Evolutionary conservation across 371 early-diverging fungal genomes (phyloP).

Genomic region (Homolaphlyctis polyrhiza): DNA sequence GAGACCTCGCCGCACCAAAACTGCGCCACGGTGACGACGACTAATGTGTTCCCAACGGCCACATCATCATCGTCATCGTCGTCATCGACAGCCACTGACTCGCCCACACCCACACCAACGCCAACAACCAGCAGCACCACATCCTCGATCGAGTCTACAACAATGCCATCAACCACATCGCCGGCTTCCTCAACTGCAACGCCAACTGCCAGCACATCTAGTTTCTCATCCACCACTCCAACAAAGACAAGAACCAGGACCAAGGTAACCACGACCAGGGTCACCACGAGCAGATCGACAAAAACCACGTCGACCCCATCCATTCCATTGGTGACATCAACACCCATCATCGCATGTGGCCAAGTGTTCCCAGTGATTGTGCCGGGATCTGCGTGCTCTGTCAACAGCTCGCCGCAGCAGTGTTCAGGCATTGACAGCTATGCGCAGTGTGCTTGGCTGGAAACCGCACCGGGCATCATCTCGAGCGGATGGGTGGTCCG

Average conservation of each 20-base stretch:
- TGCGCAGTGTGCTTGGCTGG: slow-evolving; percentile 4
- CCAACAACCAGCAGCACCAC: background rate
- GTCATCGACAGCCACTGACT: background rate
- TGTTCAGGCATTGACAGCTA: slow-evolving; percentile 8
- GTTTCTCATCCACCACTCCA: background rate
- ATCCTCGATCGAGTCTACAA: background rate
- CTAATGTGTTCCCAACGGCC: background rate
- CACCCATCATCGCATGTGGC: no score
- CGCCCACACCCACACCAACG: no score
- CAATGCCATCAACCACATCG: background rate
- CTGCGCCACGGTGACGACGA: background rate
- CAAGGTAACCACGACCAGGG: background rate
- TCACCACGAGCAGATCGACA: background rate
- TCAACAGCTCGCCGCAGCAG: background rate
- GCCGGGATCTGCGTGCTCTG: background rate
- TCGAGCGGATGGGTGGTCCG: background rate
- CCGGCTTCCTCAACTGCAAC: background rate
- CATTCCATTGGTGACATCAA: no score
- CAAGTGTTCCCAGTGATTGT: background rate
- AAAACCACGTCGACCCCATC: slow-evolving; percentile 2
- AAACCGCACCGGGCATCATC: background rate
- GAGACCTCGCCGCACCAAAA: slow-evolving; percentile 3
- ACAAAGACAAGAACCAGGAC: background rate
- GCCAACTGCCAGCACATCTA: background rate
- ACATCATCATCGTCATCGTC: no score